Evolutionary conservation across 2,329 filamentous ascomycete genomes (phyloP).

Genomic region (Huntiella decipiens): DNA sequence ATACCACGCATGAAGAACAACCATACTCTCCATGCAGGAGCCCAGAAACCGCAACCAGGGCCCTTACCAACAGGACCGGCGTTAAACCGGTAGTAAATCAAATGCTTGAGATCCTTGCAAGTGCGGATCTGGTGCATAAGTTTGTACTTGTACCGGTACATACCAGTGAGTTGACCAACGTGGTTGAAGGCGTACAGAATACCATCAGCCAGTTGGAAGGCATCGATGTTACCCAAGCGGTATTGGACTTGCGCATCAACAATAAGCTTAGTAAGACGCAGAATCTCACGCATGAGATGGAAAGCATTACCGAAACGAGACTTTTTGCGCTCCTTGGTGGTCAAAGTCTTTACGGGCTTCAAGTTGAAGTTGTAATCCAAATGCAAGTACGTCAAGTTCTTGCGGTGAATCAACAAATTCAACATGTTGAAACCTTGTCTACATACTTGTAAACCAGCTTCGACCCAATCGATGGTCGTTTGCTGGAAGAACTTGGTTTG

Average conservation of each 20-base stretch:
- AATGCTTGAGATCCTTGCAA: conserved; percentile 96
- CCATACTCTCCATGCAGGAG: conserved; percentile 96
- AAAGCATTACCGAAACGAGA: conserved; percentile 98
- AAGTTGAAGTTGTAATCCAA: conserved; percentile 99
- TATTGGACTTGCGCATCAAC: conserved; percentile 98
- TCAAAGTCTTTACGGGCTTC: conserved; percentile 96
- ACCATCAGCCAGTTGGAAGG: conserved; percentile 93
- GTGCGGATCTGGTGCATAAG: conserved; percentile 99
- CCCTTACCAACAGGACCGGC: conserved; percentile 92
- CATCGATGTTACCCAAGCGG: conserved; percentile 90
- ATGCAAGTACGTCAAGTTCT: conserved; percentile 95
- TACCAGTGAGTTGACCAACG: conserved; percentile 91
- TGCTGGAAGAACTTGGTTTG: conserved; percentile 99
- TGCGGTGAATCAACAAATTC: conserved; percentile 90
- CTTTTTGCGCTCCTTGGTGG: conserved; percentile 98
- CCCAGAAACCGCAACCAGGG: conserved; percentile 97
- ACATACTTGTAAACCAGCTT: conserved; percentile 94
- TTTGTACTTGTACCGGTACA: conserved; percentile 99
- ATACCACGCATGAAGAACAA: conserved; percentile 98
- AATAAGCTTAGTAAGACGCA: conserved; percentile 89
- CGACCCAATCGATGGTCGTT: conserved; percentile 97
- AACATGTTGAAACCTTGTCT: conserved; percentile 99
- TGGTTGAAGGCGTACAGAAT: conserved; percentile 99
- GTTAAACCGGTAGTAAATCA: conserved; percentile 98
- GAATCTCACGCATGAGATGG: conserved; percentile 94